Evolutionary conservation across 441 rosid species (phyloP), one percentile per base, ranked within the genome.

Genomic region (Manihot esculenta): DNA sequence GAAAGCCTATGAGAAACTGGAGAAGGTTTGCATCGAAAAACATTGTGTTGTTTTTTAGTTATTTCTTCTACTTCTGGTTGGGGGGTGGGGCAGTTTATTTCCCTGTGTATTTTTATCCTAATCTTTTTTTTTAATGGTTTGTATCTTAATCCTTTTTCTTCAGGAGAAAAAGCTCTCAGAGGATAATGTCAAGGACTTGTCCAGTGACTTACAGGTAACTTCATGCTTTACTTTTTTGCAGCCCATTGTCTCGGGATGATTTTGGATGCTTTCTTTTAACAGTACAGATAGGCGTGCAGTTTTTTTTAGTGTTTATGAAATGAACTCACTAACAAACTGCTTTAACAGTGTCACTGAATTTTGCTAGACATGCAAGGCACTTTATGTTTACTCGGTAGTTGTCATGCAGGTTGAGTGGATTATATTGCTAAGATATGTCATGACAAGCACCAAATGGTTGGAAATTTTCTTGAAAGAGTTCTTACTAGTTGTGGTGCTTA

Each of bases 91-190:
- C 35, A 30, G 35, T 30, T 30, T 30, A 30, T 30, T 4, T 30
- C 35, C 35, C 35, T 30, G 4, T 2, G 4, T 30, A 4, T 2
- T 30, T n/a, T 30, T 47, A 62, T 24, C 14, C 44, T 21, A 33
- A 18, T 23, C 13, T 2, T 0, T 55, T 13, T 41, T 20, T 54
- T 65, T 17, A 61, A 51, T n/a, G 0, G 17, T 62, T 50, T 65
- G 23, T 65, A 73, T 72, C 9, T 55, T 18, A 51, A 49, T 47
- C 63, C 58, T n/a, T 12, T 6, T 8, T 75, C 71, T 55, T 18
- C 82, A 91, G 99, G 97, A 91, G 75, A 94, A 91, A 79, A 90
- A 91, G 87, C 94, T 94, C 14, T 94, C 99, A 13, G 97, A 94
- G 80, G 99, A 94, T 86, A 94, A 91, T 72, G 90, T 85, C 78